Percentiles rank a stretch among this genome's conserved stretches.
phyloP scores from a whole-genome alignment of 1,139 yeast genomes.

The Diutina rugosa region DNA sequence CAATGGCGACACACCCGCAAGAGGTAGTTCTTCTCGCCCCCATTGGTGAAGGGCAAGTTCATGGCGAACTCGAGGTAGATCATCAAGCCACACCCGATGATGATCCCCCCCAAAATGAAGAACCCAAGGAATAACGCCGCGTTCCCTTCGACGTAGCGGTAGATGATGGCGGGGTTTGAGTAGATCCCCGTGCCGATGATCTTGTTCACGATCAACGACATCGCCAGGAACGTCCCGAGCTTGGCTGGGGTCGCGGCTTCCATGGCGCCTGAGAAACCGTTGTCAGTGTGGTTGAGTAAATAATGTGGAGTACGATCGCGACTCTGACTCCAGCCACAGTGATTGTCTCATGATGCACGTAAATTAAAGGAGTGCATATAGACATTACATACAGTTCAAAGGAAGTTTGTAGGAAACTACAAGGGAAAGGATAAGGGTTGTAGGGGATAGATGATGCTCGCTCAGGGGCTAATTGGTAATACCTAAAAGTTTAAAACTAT shows the following conservation, averaged over 20 bases:
- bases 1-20: conserved; percentile 19
- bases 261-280: neutral
- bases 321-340: neutral
- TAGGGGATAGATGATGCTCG: too few species aligned
- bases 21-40: conserved; percentile 40
- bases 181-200: conserved; percentile 42
- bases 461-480: too few species aligned
- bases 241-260: conserved; percentile 5
- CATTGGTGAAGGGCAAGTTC: conserved; percentile 32
- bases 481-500: too few species aligned
- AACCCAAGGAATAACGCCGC: conserved; percentile 24
- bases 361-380: too few species aligned
- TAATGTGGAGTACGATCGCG: neutral
- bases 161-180: conserved; percentile 35
- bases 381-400: too few species aligned
- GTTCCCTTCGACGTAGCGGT: conserved; percentile 29
- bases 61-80: conserved; percentile 35
- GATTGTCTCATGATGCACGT: too few species aligned
- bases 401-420: too few species aligned
- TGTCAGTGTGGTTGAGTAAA: too few species aligned
- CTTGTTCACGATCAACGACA: conserved; percentile 31
- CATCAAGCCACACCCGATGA: conserved; percentile 33
- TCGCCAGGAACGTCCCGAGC: conserved; percentile 14
- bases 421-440: too few species aligned
- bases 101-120: conserved; percentile 33